These are phyloP conservation scores for Ophiostoma piceae DNA, from an alignment of 2,329 filamentous ascomycete species.

Conservation along the genomic window DNA sequence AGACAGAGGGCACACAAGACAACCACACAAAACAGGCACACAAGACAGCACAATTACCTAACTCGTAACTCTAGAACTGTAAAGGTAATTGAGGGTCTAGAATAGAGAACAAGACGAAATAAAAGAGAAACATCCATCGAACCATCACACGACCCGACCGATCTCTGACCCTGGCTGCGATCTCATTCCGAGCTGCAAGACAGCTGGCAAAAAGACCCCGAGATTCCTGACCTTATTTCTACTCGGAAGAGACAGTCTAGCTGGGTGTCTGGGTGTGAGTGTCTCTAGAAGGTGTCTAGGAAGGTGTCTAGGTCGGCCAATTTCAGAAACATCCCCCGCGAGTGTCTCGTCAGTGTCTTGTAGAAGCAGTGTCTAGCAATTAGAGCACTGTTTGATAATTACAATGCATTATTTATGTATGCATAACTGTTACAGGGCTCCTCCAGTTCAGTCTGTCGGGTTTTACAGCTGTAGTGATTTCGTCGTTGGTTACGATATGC, in stretches of 20 bases:
- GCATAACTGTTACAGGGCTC: not conserved
- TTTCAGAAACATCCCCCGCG: constrained; percentile 13
- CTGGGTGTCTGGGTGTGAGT: not conserved
- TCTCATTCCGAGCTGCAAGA: constrained; percentile 1
- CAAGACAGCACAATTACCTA: not conserved
- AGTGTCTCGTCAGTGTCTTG: not conserved
- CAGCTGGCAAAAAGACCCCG: not conserved
- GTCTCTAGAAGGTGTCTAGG: not conserved
- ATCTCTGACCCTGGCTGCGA: not conserved
- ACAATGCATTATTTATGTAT: not conserved
- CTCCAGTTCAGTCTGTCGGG: not conserved
- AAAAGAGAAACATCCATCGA: not conserved
- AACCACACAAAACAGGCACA: not conserved
- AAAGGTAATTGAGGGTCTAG: not conserved
- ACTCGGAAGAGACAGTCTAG: constrained; percentile 5
- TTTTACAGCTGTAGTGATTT: not conserved
- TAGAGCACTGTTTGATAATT: not conserved
- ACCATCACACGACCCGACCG: constrained; percentile 4
- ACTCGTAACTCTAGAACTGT: no score
- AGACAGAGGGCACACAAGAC: constrained; percentile 5
- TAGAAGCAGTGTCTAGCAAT: not conserved
- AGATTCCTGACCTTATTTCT: not conserved
- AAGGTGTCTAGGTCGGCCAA: constrained; percentile 7
- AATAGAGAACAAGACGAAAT: not conserved
- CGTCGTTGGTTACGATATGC: not conserved